phyloP scores from a whole-genome alignment of 169 alveolate genomes.

The Perkinsus marinus region DNA sequence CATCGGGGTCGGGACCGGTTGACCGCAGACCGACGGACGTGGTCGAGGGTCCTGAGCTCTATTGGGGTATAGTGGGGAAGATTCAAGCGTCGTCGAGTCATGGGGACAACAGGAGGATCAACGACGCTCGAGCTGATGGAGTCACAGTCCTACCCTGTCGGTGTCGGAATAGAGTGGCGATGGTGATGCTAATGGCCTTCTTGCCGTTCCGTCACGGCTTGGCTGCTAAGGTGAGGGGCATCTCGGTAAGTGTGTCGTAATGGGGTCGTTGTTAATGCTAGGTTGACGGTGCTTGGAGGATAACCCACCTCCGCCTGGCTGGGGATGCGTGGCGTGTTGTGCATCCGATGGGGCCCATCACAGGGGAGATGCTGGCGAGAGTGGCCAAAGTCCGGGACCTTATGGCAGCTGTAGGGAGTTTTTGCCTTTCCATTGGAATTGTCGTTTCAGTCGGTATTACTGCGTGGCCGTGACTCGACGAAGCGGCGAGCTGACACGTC shows the following conservation, averaged over 20 bases:
- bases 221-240: background rate
- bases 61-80: background rate
- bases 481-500: background rate
- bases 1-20: background rate
- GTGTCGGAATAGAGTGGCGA: background rate
- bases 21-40: background rate
- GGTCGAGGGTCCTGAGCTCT: background rate
- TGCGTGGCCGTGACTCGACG: background rate
- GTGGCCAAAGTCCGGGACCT: background rate
- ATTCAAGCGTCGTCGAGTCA: background rate
- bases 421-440: background rate
- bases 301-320: background rate
- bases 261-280: background rate
- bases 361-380: background rate
- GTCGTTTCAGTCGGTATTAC: background rate
- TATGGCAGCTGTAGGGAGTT: background rate
- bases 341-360: background rate
- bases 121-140: background rate
- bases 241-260: background rate
- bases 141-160: background rate
- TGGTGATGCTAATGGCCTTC: background rate
- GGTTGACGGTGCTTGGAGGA: background rate
- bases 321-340: background rate
- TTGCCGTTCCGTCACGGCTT: background rate
- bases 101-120: background rate